Percentiles rank a stretch among this genome's conserved stretches.
Conservation (phyloP, 495 filamentous ascomycete species). For the Aspergillus kassunensis region DNA sequence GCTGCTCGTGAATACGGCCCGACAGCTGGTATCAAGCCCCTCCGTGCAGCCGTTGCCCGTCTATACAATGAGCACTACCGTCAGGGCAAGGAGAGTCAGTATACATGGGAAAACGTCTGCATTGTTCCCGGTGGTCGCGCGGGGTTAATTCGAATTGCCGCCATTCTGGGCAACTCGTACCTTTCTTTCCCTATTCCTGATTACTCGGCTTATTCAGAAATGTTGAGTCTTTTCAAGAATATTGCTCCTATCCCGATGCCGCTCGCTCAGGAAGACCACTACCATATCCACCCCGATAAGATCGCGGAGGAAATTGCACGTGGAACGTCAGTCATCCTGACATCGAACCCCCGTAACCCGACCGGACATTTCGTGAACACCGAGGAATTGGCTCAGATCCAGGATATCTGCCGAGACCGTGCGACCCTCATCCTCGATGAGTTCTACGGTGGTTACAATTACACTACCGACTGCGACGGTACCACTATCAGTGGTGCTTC, state of each 20-base stretch:
- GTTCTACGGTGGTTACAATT: constrained; percentile 96
- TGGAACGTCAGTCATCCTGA: constrained; percentile 82
- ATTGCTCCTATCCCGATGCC: constrained; percentile 89
- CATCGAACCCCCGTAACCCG: constrained; percentile 95
- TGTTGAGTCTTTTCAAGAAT: constrained; percentile 88
- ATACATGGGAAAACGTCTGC: constrained; percentile 99
- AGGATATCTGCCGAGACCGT: constrained; percentile 85
- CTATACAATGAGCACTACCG: constrained; percentile 94
- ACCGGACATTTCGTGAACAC: constrained; percentile 83
- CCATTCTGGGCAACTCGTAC: constrained; percentile 88
- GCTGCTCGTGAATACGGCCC: constrained; percentile 86
- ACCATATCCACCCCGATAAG: constrained; percentile 88
- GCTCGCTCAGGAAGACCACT: constrained; percentile 74
- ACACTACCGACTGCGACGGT: constrained; percentile 86
- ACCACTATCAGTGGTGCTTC: constrained; percentile 80
- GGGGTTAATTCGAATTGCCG: constrained; percentile 89
- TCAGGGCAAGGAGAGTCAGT: constrained; percentile 80
- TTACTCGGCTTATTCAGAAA: constrained; percentile 88
- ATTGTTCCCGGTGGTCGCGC: constrained; percentile 93
- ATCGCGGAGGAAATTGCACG: constrained; percentile 86
- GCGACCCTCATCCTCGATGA: constrained; percentile 93
- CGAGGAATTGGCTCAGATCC: constrained; percentile 78
- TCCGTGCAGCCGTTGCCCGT: constrained; percentile 83
- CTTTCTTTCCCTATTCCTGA: constrained; percentile 81
- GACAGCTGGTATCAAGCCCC: constrained; percentile 86